A percentile compares a stretch with the other conserved stretches of the same genome.
Evolutionary conservation across 2,329 filamentous ascomycete species (phyloP).

Genomic region (Xylariaceae sp.): DNA sequence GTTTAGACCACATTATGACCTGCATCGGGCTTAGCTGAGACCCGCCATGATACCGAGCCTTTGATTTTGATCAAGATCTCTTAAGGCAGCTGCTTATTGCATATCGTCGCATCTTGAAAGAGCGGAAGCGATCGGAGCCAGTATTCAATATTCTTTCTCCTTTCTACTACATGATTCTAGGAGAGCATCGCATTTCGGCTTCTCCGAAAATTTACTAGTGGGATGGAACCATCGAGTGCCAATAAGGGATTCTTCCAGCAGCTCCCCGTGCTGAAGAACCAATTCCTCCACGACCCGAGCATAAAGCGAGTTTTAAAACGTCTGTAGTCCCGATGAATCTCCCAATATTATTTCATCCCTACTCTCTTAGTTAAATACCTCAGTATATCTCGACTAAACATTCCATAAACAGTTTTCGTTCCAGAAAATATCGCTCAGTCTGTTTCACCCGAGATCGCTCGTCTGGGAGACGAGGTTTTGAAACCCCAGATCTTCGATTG

Average conservation of each 20-base stretch:
- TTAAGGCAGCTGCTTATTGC: no score
- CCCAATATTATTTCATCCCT: no score
- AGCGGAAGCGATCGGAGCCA: no score
- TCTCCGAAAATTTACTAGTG: no score
- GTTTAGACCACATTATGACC: no score
- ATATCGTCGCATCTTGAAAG: no score
- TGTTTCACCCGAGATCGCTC: conserved; percentile 41
- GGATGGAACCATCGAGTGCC: conserved; percentile 31
- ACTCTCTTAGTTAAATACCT: no score
- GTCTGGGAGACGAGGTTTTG: conserved; percentile 51
- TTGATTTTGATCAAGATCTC: no score
- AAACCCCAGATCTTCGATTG: conserved; percentile 51
- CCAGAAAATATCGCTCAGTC: conserved; percentile 36
- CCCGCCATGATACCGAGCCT: no score
- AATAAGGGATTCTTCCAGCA: conserved; percentile 21
- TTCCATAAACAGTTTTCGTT: conserved; percentile 43
- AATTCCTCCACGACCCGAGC: conserved; percentile 20
- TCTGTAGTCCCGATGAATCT: conserved; percentile 5
- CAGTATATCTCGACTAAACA: neutral
- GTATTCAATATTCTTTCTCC: conserved; percentile 38
- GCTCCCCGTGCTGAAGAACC: conserved; percentile 17
- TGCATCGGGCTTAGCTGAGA: no score
- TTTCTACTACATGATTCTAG: neutral
- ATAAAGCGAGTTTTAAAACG: conserved; percentile 17
- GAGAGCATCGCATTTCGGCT: neutral